Evolutionary conservation across 116 monocot species (phyloP).

Genomic region (Dioscorea cayenensis): DNA sequence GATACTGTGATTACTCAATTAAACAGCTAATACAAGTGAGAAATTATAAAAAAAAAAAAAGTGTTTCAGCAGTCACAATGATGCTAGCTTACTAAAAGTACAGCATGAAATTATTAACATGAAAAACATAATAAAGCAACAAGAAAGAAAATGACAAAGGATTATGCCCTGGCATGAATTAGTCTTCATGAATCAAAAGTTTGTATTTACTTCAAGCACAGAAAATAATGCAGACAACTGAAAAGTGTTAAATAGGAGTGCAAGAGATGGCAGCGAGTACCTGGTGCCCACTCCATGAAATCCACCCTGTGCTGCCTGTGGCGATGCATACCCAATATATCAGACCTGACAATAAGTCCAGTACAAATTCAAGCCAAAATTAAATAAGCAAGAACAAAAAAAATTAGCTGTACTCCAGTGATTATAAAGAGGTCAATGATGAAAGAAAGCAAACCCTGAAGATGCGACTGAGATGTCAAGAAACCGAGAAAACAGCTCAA

Average conservation of each 20-base stretch:
- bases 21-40: too few relatives aligned
- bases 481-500: constrained; percentile 64
- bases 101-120: too few relatives aligned
- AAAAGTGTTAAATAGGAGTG: neutral
- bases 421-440: neutral
- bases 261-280: constrained; percentile 18
- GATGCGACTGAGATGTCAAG: constrained; percentile 49
- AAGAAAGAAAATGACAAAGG: too few relatives aligned
- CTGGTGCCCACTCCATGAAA: constrained; percentile 99
- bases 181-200: too few relatives aligned
- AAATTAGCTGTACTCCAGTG: neutral
- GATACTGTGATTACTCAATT: too few relatives aligned
- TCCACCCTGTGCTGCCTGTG: constrained; percentile 83
- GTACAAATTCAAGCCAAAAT: neutral
- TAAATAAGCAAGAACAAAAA: neutral
- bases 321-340: constrained; percentile 88
- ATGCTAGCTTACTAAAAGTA: too few relatives aligned
- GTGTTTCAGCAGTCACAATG: too few relatives aligned
- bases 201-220: neutral
- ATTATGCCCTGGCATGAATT: too few relatives aligned
- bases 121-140: too few relatives aligned
- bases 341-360: constrained; percentile 36
- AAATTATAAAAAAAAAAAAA: too few relatives aligned
- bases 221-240: neutral
- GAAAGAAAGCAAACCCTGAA: constrained; percentile 42